Evolutionary conservation across 805 yeast genomes (phyloP).

Genomic region (Lachancea sp.): DNA sequence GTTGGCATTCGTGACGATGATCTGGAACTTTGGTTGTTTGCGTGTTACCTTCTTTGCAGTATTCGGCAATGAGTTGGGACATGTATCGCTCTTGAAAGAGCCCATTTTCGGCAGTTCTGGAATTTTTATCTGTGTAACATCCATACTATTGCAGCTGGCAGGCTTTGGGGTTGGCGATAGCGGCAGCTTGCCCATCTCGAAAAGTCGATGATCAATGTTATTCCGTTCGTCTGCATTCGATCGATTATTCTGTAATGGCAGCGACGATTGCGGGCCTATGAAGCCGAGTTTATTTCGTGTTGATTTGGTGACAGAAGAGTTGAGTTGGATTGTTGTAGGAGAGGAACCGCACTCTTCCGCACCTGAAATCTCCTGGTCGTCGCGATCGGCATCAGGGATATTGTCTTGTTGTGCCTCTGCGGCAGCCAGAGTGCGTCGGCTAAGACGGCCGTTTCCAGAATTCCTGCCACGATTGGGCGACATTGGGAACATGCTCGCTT

Average conservation of each 20-base stretch:
- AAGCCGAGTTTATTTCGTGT: conserved; percentile 12
- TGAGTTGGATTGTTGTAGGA: conserved; percentile 33
- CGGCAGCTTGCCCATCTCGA: conserved; percentile 19
- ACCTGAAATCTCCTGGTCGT: conserved; percentile 10
- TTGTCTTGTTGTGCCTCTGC: background rate
- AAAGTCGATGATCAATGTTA: conserved; percentile 21
- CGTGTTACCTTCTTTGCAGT: conserved; percentile 16
- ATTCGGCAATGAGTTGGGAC: conserved; percentile 10
- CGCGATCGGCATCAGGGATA: conserved; percentile 13
- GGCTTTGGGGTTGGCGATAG: conserved; percentile 32
- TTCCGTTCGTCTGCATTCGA: conserved; percentile 7
- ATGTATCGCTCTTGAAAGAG: conserved; percentile 27
- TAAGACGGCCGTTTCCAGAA: background rate
- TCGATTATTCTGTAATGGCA: conserved; percentile 1
- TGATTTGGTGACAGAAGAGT: conserved; percentile 31
- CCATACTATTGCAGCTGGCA: conserved; percentile 3
- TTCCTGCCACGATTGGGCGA: background rate
- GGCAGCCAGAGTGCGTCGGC: background rate
- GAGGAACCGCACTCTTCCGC: conserved; percentile 28
- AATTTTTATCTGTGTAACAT: conserved; percentile 16
- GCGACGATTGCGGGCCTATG: conserved; percentile 1
- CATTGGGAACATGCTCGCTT: background rate
- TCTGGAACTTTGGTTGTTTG: conserved; percentile 32
- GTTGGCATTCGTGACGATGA: conserved; percentile 32
- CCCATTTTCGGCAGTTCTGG: conserved; percentile 36